Evolutionary conservation across 2,329 filamentous ascomycete species (phyloP).

Genomic region (Fusarium phyllophilum): DNA sequence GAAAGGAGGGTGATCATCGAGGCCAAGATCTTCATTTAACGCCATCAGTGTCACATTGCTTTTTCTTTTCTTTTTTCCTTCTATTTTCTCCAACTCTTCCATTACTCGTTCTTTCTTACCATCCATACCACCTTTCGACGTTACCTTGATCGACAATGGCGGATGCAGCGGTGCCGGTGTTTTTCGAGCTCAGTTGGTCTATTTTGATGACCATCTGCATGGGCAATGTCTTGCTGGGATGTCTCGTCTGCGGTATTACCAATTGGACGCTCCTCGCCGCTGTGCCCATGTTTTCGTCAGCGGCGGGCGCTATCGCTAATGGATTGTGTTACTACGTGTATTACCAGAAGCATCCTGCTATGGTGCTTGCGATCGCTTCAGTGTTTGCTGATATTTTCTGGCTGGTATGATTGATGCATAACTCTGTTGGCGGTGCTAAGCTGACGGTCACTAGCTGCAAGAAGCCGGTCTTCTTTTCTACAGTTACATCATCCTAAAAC

Average conservation of each 20-base stretch:
- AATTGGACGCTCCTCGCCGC: constrained; percentile 48
- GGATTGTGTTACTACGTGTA: constrained; percentile 55
- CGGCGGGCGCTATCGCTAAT: constrained; percentile 52
- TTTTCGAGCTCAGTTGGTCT: constrained; percentile 55
- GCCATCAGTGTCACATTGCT: constrained; percentile 8
- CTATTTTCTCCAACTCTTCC: not conserved
- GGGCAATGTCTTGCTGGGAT: constrained; percentile 51
- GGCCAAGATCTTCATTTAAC: constrained; percentile 1
- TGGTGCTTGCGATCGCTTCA: constrained; percentile 46
- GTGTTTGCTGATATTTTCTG: constrained; percentile 52
- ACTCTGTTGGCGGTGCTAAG: fast-evolving
- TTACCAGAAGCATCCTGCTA: constrained; percentile 43
- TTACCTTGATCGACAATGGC: constrained; percentile 10
- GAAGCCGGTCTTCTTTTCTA: constrained; percentile 57
- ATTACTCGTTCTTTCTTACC: not conserved
- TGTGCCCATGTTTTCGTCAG: constrained; percentile 53
- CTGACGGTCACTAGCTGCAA: constrained; percentile 47
- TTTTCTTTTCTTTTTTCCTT: not conserved
- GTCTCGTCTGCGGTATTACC: constrained; percentile 52
- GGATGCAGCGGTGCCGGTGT: constrained; percentile 33
- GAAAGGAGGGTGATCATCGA: constrained; percentile 6
- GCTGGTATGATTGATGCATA: constrained; percentile 45
- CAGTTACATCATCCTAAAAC: constrained; percentile 62
- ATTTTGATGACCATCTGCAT: constrained; percentile 56
- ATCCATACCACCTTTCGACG: not conserved